phyloP scores from a whole-genome alignment of 805 yeast genomes.

The Dipodascus geniculatus region DNA sequence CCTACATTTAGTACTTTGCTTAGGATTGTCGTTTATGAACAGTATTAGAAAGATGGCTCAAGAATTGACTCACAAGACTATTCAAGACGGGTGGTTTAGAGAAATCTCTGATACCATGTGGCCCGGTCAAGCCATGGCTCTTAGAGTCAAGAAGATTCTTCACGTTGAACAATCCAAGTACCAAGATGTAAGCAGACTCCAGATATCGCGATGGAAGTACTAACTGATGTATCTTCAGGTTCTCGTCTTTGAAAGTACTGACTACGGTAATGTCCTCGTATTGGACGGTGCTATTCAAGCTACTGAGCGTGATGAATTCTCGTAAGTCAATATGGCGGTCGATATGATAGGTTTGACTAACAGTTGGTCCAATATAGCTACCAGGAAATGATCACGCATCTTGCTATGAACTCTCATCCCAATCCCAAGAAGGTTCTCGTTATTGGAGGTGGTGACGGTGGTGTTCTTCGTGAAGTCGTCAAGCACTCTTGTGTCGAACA shows the following conservation, averaged over 20 bases:
- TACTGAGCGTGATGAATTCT: conserved; percentile 86
- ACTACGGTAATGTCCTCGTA: conserved; percentile 79
- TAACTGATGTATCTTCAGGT: conserved; percentile 8
- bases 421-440: conserved; percentile 68
- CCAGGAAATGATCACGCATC: conserved; percentile 83
- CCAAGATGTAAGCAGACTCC: conserved; percentile 46
- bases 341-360: not conserved
- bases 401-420: conserved; percentile 69
- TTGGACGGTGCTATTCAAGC: conserved; percentile 86
- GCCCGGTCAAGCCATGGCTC: conserved; percentile 78
- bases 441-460: conserved; percentile 96
- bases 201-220: not conserved
- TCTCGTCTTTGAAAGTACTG: conserved; percentile 60
- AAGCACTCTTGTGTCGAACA: conserved; percentile 53
- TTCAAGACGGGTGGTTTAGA: conserved; percentile 66
- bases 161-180: conserved; percentile 55
- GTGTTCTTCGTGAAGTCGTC: conserved; percentile 78
- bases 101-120: conserved; percentile 60
- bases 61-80: conserved; percentile 22
- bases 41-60: conserved; percentile 12
- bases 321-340: conserved; percentile 22
- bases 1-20: not conserved
- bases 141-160: conserved; percentile 53
- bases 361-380: conserved; percentile 25
- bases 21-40: not conserved